phyloP scores from a whole-genome alignment of 257 asterid genomes.

The Rehmannia glutinosa region DNA sequence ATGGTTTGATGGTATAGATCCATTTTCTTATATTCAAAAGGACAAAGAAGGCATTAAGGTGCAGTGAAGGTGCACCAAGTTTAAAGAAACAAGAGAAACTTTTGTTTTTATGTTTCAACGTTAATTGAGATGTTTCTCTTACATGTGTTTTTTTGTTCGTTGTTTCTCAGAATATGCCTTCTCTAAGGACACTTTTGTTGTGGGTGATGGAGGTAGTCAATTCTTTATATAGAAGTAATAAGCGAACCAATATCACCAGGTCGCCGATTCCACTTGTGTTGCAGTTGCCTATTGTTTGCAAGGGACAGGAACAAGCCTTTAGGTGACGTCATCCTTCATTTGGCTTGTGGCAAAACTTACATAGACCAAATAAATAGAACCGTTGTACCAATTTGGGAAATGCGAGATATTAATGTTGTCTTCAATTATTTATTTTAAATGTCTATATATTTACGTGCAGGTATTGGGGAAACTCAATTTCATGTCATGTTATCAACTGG shows the following conservation, averaged over 20 bases:
- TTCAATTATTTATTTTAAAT: neutral
- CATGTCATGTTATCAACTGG: slow-evolving; percentile 71
- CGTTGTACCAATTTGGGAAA: neutral
- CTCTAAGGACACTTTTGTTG: slow-evolving; percentile 54
- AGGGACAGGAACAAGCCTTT: slow-evolving; percentile 47
- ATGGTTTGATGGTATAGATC: neutral
- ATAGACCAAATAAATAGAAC: neutral
- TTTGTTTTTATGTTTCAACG: neutral
- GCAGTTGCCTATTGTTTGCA: slow-evolving; percentile 64
- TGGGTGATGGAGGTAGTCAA: slow-evolving; percentile 62
- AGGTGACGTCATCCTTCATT: slow-evolving; percentile 42
- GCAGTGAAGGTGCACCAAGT: neutral
- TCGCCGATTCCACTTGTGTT: slow-evolving; percentile 21
- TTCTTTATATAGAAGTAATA: slow-evolving; percentile 43
- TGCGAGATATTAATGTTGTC: neutral
- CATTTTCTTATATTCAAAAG: neutral
- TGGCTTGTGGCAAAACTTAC: neutral
- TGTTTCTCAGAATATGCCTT: slow-evolving; percentile 60
- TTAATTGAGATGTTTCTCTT: slow-evolving; percentile 10
- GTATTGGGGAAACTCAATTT: slow-evolving; percentile 68
- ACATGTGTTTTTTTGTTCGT: neutral
- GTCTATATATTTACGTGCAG: slow-evolving; percentile 28
- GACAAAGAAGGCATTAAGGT: neutral
- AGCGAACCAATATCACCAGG: slow-evolving; percentile 7
- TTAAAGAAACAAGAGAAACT: slow-evolving; percentile 1